Evolutionary conservation across 1,139 yeast species (phyloP).

Genomic region (Debaryomyces subglobosus): DNA sequence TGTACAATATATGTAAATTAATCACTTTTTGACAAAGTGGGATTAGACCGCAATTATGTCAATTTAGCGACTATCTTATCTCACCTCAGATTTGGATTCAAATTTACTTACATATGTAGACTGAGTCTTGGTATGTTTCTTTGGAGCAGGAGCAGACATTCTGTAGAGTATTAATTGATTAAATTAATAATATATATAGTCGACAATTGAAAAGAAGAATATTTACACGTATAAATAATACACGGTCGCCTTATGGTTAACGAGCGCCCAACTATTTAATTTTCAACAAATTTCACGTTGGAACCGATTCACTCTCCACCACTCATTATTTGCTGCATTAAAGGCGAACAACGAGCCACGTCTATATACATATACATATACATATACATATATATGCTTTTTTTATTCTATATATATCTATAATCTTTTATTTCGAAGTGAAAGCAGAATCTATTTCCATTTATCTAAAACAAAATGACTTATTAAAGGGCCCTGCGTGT

Average conservation of each 20-base stretch:
- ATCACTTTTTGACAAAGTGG: not conserved
- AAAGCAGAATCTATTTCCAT: not conserved
- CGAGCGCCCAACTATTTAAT: conserved; percentile 2
- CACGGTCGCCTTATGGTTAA: not conserved
- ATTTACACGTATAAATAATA: not conserved
- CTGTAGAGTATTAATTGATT: not conserved
- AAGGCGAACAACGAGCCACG: not conserved
- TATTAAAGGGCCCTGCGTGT: not conserved
- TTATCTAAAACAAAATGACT: not conserved
- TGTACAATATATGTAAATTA: not conserved
- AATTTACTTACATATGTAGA: conserved; percentile 57
- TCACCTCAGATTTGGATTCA: not conserved
- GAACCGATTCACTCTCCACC: not conserved
- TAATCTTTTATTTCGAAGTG: not conserved
- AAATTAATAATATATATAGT: not conserved
- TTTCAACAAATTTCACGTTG: not conserved
- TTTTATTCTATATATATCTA: not conserved
- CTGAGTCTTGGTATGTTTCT: conserved; percentile 77
- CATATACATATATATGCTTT: not conserved
- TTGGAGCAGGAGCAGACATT: conserved; percentile 23
- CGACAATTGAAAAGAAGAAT: conserved; percentile 2
- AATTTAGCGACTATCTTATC: not conserved
- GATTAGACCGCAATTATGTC: not conserved
- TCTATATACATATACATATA: not conserved
- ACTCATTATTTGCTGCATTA: not conserved